phyloP scores from a whole-genome alignment of 2,329 filamentous ascomycete genomes.

The Pseudogymnoascus sp. region DNA sequence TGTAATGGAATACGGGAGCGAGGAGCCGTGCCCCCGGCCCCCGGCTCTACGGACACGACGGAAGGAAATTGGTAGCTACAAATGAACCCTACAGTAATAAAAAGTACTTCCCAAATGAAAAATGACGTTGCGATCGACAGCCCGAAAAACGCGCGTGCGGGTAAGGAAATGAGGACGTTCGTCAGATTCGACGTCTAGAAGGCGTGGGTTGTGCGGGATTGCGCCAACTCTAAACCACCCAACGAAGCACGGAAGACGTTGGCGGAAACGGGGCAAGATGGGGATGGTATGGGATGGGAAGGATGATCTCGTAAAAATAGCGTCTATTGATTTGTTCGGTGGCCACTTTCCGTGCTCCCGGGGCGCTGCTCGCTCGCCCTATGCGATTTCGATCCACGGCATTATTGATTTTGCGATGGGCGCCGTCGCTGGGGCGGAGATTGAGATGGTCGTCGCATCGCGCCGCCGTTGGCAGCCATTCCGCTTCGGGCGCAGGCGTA shows the following conservation, averaged over 20 bases:
- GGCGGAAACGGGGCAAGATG: neutral
- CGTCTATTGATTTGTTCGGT: neutral
- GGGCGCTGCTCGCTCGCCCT: neutral
- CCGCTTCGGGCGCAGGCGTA: neutral
- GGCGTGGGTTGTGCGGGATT: neutral
- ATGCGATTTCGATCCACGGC: neutral
- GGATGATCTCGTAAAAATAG: slow-evolving; percentile 1
- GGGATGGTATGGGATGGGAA: neutral
- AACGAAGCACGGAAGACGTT: neutral
- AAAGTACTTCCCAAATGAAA: neutral
- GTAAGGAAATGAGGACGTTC: neutral
- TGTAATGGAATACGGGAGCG: neutral
- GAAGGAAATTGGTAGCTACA: neutral
- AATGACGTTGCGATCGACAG: neutral
- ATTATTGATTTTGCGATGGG: neutral
- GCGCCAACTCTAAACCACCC: neutral
- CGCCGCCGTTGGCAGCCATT: neutral
- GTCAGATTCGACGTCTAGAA: neutral
- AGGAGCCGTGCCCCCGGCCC: neutral
- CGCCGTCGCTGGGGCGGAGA: neutral
- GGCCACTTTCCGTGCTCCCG: neutral
- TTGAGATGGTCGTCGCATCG: slow-evolving; percentile 2
- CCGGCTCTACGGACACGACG: neutral
- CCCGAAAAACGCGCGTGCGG: neutral
- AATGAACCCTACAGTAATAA: neutral